phyloP scores from a whole-genome alignment of 1,284 basidiomycete species.

The Sutorius eximius region DNA sequence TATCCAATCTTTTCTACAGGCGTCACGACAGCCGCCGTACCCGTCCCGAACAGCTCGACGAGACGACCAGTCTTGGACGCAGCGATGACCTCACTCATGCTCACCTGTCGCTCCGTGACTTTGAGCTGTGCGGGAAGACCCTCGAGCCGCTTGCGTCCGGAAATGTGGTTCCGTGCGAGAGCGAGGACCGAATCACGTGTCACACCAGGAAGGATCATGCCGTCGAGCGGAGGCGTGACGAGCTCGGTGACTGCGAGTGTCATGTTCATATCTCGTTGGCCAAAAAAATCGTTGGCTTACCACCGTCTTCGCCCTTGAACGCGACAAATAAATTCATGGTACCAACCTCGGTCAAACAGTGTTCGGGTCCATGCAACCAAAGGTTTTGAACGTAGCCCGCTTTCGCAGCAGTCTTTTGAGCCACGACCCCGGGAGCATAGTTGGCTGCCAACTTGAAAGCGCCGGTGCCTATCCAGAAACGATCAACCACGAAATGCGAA shows the following conservation, averaged over 20 bases:
- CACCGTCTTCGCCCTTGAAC: constrained; percentile 73
- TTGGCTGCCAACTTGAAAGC: constrained; percentile 91
- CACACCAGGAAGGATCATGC: constrained; percentile 95
- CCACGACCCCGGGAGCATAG: constrained; percentile 87
- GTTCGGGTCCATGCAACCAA: constrained; percentile 89
- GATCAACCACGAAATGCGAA: constrained; percentile 8
- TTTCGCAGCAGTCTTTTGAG: constrained; percentile 82
- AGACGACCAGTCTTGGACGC: constrained; percentile 72
- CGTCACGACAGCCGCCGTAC: constrained; percentile 87
- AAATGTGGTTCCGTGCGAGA: constrained; percentile 76
- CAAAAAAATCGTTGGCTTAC: constrained; percentile 38
- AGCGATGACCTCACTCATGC: constrained; percentile 85
- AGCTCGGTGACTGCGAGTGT: constrained; percentile 62
- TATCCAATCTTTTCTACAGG: constrained; percentile 88
- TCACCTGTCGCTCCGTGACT: constrained; percentile 83
- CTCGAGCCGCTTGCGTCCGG: constrained; percentile 55
- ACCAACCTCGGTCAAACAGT: constrained; percentile 87
- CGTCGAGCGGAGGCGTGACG: constrained; percentile 90
- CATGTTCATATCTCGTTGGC: neutral
- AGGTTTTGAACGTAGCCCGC: constrained; percentile 93
- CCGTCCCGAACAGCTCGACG: constrained; percentile 91
- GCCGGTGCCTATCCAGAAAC: constrained; percentile 62
- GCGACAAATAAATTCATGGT: constrained; percentile 98
- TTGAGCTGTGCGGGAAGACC: constrained; percentile 68
- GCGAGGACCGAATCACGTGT: constrained; percentile 90